Percentiles rank a stretch among this genome's conserved stretches.
Conservation (phyloP, 2,329 filamentous ascomycete genomes). For the Clonostachys rhizophaga region DNA sequence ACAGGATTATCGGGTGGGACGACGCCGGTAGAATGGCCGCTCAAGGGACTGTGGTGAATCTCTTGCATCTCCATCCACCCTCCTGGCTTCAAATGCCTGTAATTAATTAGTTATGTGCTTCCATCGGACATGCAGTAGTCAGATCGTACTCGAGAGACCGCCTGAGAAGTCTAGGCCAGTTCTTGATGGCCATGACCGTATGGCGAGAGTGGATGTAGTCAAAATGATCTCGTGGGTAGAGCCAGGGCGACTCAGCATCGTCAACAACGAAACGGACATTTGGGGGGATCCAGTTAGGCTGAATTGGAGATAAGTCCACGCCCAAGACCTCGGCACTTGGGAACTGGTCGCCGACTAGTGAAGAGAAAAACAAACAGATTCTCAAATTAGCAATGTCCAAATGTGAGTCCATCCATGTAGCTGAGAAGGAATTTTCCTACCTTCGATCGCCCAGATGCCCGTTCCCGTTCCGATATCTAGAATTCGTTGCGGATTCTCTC, state of each 20-base stretch:
- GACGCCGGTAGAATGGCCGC: neutral
- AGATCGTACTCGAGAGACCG: neutral
- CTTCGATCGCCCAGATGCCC: neutral
- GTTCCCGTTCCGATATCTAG: neutral
- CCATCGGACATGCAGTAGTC: neutral
- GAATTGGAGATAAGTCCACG: conserved; percentile 54
- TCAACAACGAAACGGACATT: conserved; percentile 64
- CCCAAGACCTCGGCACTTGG: conserved; percentile 31
- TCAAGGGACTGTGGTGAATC: neutral
- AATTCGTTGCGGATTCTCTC: conserved; percentile 16
- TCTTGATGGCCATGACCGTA: conserved; percentile 16
- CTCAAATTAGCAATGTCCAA: conserved; percentile 21
- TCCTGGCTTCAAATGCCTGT: conserved; percentile 3
- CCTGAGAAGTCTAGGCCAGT: conserved; percentile 9
- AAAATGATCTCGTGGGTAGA: conserved; percentile 30
- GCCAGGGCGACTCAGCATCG: conserved; percentile 51
- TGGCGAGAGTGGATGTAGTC: conserved; percentile 26
- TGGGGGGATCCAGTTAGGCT: conserved; percentile 51
- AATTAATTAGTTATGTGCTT: neutral
- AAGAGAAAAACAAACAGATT: conserved; percentile 17
- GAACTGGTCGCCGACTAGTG: conserved; percentile 48
- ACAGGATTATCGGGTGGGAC: neutral
- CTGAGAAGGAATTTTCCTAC: neutral
- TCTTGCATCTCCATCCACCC: conserved; percentile 4
- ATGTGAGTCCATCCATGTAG: conserved; percentile 20